phyloP scores from a whole-genome alignment of 1,284 basidiomycete species.

The Bjerkandera adusta region DNA sequence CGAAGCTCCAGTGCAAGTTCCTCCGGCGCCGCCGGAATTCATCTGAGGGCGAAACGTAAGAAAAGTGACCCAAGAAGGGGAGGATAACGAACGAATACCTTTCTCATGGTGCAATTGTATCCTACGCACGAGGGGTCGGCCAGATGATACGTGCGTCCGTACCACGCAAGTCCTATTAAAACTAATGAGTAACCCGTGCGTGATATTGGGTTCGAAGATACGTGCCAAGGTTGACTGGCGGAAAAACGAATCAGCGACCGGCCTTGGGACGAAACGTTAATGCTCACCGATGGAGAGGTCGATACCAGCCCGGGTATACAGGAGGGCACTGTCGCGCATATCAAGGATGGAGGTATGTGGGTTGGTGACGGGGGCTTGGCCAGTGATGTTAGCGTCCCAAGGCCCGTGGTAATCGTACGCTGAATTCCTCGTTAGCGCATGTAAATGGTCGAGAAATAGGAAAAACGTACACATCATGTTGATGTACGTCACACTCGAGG shows the following conservation, averaged over 20 bases:
- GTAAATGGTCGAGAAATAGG: background rate
- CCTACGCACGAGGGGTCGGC: too few species aligned
- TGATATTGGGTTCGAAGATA: too few species aligned
- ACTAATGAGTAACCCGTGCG: too few species aligned
- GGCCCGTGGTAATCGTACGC: background rate
- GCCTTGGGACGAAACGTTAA: too few species aligned
- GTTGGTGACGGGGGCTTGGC: background rate
- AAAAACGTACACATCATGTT: constrained; percentile 2
- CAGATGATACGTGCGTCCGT: too few species aligned
- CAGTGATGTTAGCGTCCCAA: background rate
- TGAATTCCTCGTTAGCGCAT: background rate
- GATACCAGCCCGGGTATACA: background rate
- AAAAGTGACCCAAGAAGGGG: too few species aligned
- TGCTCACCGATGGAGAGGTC: too few species aligned
- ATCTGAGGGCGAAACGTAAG: background rate
- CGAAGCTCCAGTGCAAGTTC: background rate
- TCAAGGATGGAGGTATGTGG: background rate
- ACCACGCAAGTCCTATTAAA: too few species aligned
- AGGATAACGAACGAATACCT: too few species aligned
- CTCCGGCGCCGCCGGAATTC: background rate
- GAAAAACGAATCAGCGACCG: too few species aligned
- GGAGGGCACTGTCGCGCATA: background rate
- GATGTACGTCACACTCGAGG: background rate
- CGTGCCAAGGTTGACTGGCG: too few species aligned
- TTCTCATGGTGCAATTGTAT: too few species aligned